Conservation (phyloP, 169 alveolate genomes). For the Plasmodium sp. region DNA sequence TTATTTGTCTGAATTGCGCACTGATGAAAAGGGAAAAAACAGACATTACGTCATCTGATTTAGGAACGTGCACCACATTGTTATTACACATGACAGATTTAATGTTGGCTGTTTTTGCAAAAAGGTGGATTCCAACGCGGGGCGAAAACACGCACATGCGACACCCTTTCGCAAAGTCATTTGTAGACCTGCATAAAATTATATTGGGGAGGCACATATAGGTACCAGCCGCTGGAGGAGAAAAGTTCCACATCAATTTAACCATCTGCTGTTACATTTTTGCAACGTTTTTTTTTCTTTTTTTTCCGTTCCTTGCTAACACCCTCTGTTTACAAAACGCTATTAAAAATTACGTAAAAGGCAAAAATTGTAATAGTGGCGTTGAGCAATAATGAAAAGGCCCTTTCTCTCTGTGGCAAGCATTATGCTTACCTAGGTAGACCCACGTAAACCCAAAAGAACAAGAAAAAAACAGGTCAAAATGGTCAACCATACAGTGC, state of each 20-base stretch:
- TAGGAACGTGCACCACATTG: background rate
- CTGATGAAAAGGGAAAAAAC: background rate
- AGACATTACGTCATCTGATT: background rate
- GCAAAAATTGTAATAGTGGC: background rate
- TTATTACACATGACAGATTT: background rate
- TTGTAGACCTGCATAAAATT: background rate
- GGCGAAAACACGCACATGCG: background rate
- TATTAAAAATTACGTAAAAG: background rate
- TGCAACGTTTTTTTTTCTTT: background rate
- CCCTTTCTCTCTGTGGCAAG: background rate
- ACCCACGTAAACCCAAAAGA: background rate
- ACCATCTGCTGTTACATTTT: background rate
- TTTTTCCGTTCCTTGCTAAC: background rate
- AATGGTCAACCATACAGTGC: background rate
- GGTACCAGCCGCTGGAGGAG: background rate
- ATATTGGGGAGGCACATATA: background rate
- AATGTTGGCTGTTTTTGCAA: background rate
- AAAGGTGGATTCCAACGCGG: background rate
- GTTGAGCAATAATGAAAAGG: background rate
- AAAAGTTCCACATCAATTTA: background rate
- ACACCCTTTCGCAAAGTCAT: background rate
- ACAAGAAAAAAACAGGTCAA: background rate
- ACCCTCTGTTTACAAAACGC: background rate
- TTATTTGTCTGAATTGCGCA: background rate
- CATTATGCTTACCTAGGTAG: background rate